Base-by-base conservation (phyloP, 441 rosid species). In the Populus tomentosa region DNA sequence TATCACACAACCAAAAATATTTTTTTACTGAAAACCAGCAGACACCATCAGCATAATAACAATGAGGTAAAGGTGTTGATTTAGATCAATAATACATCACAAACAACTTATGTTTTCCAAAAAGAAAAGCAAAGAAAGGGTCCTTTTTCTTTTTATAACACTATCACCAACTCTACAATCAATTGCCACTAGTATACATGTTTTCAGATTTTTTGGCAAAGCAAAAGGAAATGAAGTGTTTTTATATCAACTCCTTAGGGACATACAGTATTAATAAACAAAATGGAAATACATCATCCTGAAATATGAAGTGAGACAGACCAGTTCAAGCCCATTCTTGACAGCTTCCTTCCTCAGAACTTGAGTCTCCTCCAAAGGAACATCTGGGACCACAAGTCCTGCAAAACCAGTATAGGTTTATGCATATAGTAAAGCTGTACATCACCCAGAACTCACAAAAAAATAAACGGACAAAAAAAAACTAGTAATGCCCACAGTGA, bases 351-450 rank as follows among this genome's bases (percentile, higher is more conserved):
- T 85, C 73, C 94, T 89, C 82, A 96, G 78, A 81, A 84, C 71
- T 79, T 88, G 92, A 69, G 97, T 89, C 88, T 95, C 98, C 80
- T 94, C 99, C 9, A 95, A 79, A 80, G 97, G 98, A 80, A 95
- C 97, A 86, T 92, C 99, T 46, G 96, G 97, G 72, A 96, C 98
- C 66, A 94, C 91, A 84, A 96, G 97, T 40, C 98, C 99, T 96
- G 88, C 75, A 71, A 82, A 61, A 80, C 38, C 74, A 61, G 50
- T 68, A 10, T 3, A 32, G 68, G 83, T 70, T 59, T 35, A 67
- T 71, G 40, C 20, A 67, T 26, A 33, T 40, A n/a, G 24, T n/a
- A 72, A 69, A 62, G 70, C 40, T 56, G 42, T n/a, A 69, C 7
- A 56, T 67, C 16, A 72, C 33, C 35, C 7, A 26, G 14, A n/a